Conservation (phyloP, 2,329 filamentous ascomycete species). For the Diplodia scrobiculata region DNA sequence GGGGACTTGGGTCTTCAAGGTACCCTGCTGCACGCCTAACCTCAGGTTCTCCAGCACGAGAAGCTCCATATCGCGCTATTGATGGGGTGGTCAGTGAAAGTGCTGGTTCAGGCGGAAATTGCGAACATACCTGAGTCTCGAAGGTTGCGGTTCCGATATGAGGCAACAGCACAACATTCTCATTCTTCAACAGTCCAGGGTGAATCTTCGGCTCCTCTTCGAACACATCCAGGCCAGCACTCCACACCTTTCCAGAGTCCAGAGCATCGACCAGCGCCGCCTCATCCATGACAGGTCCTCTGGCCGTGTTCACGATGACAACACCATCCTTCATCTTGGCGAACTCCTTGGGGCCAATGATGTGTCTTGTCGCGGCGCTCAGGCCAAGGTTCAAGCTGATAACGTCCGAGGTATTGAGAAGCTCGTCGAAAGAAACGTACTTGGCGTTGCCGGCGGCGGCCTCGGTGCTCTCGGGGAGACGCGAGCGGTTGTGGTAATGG, state of each 20-base stretch:
- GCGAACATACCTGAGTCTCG: slow-evolving; percentile 56
- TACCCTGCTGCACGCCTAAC: slow-evolving; percentile 58
- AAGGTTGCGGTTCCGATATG: slow-evolving; percentile 63
- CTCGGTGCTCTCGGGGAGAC: slow-evolving; percentile 40
- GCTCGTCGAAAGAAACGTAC: slow-evolving; percentile 60
- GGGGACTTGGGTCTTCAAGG: slow-evolving; percentile 61
- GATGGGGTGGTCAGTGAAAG: neutral
- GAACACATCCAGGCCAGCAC: slow-evolving; percentile 60
- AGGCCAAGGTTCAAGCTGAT: slow-evolving; percentile 59
- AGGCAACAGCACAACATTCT: slow-evolving; percentile 59
- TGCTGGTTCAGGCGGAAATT: neutral
- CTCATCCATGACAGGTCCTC: slow-evolving; percentile 61
- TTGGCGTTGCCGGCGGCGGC: slow-evolving; percentile 50
- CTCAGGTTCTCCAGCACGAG: slow-evolving; percentile 61
- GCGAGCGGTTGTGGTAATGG: slow-evolving; percentile 60
- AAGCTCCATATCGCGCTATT: slow-evolving; percentile 59
- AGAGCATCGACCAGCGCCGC: slow-evolving; percentile 57
- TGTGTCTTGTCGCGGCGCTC: slow-evolving; percentile 54
- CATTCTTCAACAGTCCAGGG: slow-evolving; percentile 52
- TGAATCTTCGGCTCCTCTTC: slow-evolving; percentile 60
- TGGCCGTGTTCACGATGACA: slow-evolving; percentile 60
- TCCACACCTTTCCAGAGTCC: slow-evolving; percentile 57
- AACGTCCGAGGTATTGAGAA: slow-evolving; percentile 58
- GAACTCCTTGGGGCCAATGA: slow-evolving; percentile 56
- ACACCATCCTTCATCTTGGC: slow-evolving; percentile 59